These are phyloP conservation scores for Starmerella potacharoeniae DNA, from an alignment of 805 yeast genomes.

Conservation along the genomic window DNA sequence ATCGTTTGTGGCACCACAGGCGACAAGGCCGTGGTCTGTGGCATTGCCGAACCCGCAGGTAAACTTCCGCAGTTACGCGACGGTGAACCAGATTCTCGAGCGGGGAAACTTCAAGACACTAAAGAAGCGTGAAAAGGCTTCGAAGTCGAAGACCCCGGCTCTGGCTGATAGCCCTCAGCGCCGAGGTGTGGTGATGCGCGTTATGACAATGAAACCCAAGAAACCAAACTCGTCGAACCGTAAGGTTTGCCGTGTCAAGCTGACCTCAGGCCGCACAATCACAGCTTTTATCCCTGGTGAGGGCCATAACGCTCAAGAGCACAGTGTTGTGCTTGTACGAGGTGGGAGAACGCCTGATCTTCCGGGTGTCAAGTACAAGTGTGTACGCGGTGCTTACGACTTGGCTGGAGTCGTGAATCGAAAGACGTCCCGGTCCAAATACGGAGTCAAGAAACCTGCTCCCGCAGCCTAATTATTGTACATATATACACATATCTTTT, in stretches of 20 bases:
- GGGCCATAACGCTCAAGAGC: constrained; percentile 96
- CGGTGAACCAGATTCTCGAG: constrained; percentile 28
- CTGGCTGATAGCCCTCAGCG: constrained; percentile 71
- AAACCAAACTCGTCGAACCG: constrained; percentile 98
- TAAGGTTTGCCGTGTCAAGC: constrained; percentile 89
- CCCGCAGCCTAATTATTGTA: constrained; percentile 17
- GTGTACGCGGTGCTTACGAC: constrained; percentile 88
- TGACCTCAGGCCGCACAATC: constrained; percentile 77
- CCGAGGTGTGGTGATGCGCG: constrained; percentile 87
- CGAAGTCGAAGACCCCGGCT: constrained; percentile 62
- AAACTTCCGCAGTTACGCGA: constrained; percentile 18
- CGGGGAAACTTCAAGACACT: constrained; percentile 28
- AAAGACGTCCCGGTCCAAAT: constrained; percentile 77
- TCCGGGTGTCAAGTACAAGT: constrained; percentile 94
- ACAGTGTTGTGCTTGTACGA: constrained; percentile 86
- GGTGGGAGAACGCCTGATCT: constrained; percentile 98
- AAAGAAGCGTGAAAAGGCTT: constrained; percentile 26
- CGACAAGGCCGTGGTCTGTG: neutral
- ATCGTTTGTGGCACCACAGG: neutral
- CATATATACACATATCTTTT: neutral
- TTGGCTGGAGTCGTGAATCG: constrained; percentile 91
- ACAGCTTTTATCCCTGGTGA: constrained; percentile 96
- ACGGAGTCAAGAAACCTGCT: constrained; percentile 64
- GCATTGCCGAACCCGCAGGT: neutral
- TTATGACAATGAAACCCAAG: constrained; percentile 92